A percentile compares a stretch with the other conserved stretches of the same genome.
phyloP scores from a whole-genome alignment of 2,329 filamentous ascomycete species.

The Oidium heveae region DNA sequence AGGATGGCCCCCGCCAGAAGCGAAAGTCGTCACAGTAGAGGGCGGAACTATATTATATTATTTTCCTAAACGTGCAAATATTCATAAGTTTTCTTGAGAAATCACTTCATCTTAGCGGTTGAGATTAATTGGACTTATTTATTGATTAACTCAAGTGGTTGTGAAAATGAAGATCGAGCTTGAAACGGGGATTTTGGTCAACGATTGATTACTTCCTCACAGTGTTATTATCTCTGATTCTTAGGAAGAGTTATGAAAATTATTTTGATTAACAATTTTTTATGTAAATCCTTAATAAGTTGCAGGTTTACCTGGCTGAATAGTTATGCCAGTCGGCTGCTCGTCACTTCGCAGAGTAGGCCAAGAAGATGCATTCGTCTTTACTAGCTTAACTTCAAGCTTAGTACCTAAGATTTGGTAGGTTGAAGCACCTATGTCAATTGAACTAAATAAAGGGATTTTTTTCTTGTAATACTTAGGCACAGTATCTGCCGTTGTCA shows the following conservation, averaged over 20 bases:
- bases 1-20: background rate
- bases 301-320: constrained; percentile 69
- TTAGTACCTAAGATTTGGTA: constrained; percentile 49
- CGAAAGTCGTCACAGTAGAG: background rate
- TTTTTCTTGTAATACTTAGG: constrained; percentile 54
- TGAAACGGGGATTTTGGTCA: background rate
- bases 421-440: constrained; percentile 39
- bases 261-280: background rate
- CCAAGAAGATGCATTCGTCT: constrained; percentile 40
- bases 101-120: background rate
- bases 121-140: no score
- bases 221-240: no score
- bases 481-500: constrained; percentile 53
- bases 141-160: no score
- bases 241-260: no score
- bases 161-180: background rate
- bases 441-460: constrained; percentile 50
- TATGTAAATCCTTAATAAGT: constrained; percentile 14
- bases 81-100: background rate
- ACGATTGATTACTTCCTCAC: background rate
- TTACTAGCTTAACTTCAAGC: constrained; percentile 37
- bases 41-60: background rate
- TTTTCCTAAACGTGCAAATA: background rate
- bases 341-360: constrained; percentile 42
- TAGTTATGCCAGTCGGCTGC: constrained; percentile 46